Conservation (phyloP, 768 basidiomycete species). For the Lyophyllum decastes region DNA sequence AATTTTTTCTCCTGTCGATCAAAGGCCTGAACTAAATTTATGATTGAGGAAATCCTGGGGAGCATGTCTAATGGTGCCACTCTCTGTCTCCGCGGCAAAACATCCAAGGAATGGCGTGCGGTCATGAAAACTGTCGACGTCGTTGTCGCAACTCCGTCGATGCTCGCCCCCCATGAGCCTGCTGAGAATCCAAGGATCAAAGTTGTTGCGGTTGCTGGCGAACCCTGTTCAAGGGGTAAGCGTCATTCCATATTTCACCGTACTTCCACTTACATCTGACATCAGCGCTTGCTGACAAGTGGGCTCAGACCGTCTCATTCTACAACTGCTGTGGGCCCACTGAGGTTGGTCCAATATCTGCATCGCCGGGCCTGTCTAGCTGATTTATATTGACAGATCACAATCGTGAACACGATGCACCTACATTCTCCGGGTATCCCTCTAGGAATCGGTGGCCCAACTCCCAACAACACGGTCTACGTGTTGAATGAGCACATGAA, state of each 20-base stretch:
- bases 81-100: constrained; percentile 52
- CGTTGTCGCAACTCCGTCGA: constrained; percentile 54
- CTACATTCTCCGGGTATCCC: constrained; percentile 37
- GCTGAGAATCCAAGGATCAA: constrained; percentile 51
- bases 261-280: not conserved
- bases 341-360: constrained; percentile 34
- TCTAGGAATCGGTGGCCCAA: constrained; percentile 49
- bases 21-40: too few relatives aligned
- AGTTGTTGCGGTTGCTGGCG: constrained; percentile 51
- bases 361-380: not conserved
- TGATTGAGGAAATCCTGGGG: constrained; percentile 53
- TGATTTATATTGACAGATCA: constrained; percentile 32
- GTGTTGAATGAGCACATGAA: constrained; percentile 38
- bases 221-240: constrained; percentile 50
- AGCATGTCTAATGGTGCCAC: constrained; percentile 52
- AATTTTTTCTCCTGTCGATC: constrained; percentile 30
- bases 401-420: constrained; percentile 55
- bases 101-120: constrained; percentile 48
- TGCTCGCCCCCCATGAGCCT: constrained; percentile 48
- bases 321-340: constrained; percentile 59
- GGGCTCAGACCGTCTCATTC: constrained; percentile 42
- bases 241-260: not conserved
- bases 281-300: constrained; percentile 38
- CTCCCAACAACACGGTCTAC: constrained; percentile 48
- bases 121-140: constrained; percentile 51